These are phyloP conservation scores for Apiospora arundinis DNA, from an alignment of 2,329 filamentous ascomycete species.

Conservation along the genomic window DNA sequence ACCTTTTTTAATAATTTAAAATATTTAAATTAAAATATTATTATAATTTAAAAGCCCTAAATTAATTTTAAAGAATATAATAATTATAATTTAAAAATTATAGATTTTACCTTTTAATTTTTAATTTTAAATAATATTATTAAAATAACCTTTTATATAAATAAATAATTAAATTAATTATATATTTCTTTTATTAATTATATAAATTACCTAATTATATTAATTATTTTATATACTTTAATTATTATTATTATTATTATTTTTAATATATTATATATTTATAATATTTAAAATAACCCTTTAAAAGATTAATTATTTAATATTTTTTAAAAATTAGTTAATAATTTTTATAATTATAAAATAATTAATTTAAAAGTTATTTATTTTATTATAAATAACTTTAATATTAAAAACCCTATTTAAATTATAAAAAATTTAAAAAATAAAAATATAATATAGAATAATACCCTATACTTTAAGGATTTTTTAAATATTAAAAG, in stretches of 20 bases:
- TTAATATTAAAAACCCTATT: too few relatives aligned
- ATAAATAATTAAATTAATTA: not conserved
- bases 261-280: not conserved
- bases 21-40: too few relatives aligned
- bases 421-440: too few relatives aligned
- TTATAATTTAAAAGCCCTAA: too few relatives aligned
- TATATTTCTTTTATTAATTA: not conserved
- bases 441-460: too few relatives aligned
- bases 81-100: too few relatives aligned
- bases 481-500: not conserved
- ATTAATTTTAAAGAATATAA: too few relatives aligned
- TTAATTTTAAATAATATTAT: not conserved
- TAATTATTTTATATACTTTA: not conserved
- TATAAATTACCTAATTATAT: not conserved
- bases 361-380: not conserved
- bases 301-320: not conserved
- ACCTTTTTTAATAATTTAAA: too few relatives aligned
- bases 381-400: too few relatives aligned
- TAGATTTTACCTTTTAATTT: not conserved
- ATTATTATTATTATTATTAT: conserved; percentile 7
- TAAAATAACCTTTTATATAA: too few relatives aligned
- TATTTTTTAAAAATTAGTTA: not conserved
- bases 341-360: not conserved
- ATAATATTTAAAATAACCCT: not conserved
- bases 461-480: too few relatives aligned